These are phyloP conservation scores for Saccharomyces mikatae DNA, from an alignment of 805 yeast genomes.

Conservation along the genomic window DNA sequence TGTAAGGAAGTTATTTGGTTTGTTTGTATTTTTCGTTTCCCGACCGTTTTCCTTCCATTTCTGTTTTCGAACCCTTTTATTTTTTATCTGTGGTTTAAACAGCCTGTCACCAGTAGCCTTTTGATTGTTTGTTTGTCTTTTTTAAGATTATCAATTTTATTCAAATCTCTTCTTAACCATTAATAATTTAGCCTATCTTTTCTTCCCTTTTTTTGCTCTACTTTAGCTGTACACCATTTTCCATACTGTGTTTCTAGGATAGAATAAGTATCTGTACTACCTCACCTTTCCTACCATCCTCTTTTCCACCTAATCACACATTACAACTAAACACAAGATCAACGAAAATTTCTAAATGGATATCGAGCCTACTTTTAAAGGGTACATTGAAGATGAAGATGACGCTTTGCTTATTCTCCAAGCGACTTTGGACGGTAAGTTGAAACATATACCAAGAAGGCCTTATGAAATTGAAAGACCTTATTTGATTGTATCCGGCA, in stretches of 20 bases:
- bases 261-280: not conserved
- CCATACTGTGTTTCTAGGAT: not conserved
- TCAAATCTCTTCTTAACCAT: not conserved
- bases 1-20: not conserved
- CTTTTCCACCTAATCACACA: not conserved
- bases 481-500: slow-evolving; percentile 61
- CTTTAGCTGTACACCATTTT: not conserved
- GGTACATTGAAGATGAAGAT: slow-evolving; percentile 70
- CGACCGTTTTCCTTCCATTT: not conserved
- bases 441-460: slow-evolving; percentile 59
- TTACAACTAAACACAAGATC: not conserved
- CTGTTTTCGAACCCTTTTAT: not conserved
- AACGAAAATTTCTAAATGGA: slow-evolving; percentile 11
- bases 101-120: not conserved
- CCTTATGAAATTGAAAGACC: slow-evolving; percentile 74
- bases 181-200: not conserved
- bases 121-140: not conserved
- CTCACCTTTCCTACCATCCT: not conserved
- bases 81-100: not conserved
- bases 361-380: slow-evolving; percentile 50
- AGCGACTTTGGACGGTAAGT: slow-evolving; percentile 52
- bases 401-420: slow-evolving; percentile 79
- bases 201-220: not conserved
- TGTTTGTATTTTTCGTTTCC: not conserved
- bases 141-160: not conserved